phyloP scores from a whole-genome alignment of 2,329 filamentous ascomycete genomes.

The Trichoderma citrinoviride region DNA sequence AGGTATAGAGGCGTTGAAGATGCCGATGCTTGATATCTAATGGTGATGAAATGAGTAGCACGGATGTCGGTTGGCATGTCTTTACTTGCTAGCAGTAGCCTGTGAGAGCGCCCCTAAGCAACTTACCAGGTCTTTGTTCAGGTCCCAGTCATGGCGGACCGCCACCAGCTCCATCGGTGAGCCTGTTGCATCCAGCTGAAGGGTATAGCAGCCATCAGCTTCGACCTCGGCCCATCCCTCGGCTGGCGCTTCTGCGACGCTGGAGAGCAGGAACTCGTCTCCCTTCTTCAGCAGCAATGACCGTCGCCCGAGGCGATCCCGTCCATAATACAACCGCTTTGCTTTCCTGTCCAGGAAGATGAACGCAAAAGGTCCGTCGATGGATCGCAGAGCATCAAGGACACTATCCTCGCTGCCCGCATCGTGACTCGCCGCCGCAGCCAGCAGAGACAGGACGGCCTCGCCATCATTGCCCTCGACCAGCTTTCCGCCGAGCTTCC shows the following conservation, averaged over 20 bases:
- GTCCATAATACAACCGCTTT: conserved; percentile 70
- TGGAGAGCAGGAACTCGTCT: conserved; percentile 62
- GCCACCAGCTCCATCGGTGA: conserved; percentile 22
- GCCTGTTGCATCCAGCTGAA: conserved; percentile 49
- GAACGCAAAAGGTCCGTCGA: conserved; percentile 87
- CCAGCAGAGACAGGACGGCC: conserved; percentile 61
- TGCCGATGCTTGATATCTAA: conserved; percentile 54
- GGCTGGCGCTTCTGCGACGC: conserved; percentile 57
- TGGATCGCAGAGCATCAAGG: conserved; percentile 53
- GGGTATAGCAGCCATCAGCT: conserved; percentile 74
- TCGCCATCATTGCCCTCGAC: conserved; percentile 79
- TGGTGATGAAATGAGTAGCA: conserved; percentile 41
- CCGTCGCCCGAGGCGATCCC: conserved; percentile 82
- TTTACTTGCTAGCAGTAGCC: neutral
- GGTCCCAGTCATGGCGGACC: conserved; percentile 33
- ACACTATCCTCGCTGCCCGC: conserved; percentile 34
- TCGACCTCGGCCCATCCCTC: conserved; percentile 74
- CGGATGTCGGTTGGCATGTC: conserved; percentile 22
- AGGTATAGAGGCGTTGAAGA: conserved; percentile 50
- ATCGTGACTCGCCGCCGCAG: conserved; percentile 38
- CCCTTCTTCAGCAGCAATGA: conserved; percentile 66
- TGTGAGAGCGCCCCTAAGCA: neutral
- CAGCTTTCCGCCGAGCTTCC: conserved; percentile 61
- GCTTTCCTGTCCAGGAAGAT: conserved; percentile 69
- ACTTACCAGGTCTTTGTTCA: conserved; percentile 48